Base-by-base conservation (phyloP, 345 rosid species). In the Eutrema heterophyllum region DNA sequence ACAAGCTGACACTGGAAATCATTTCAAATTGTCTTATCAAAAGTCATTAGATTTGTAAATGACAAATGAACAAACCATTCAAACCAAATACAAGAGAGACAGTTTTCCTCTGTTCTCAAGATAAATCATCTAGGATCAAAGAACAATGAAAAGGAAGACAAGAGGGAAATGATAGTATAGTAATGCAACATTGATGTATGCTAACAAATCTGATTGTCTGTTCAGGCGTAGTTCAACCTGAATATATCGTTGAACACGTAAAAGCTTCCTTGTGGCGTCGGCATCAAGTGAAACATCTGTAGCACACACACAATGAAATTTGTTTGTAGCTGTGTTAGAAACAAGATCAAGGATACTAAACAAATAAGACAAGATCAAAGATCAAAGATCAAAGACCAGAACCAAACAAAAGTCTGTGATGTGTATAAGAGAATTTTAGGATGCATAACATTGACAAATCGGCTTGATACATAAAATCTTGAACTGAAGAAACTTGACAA, bases 241-340 rank as follows among this genome's bases (percentile, higher is more conserved):
- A 92, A 95, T 71, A 92, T 92, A 81, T 92, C 99, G 26, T 92
- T 95, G 64, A 78, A 80, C 79, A 95, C 99, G 54, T 87, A 91
- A 72, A 83, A 92, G 89, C 92, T 88, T 81, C 99, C 97, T 77
- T 87, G 96, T 33, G 95, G 86, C 15, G 96, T 87, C 16, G 99
- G 97, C 92, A 95, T 95, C 93, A 95, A 85, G 75, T 95, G 99
- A 80, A 95, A 95, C 99, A 95, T 86, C 97, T 95, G 87, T 0
- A 68, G 60, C 68, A 51, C 83, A 48, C 72, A 73, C 52, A 82
- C n/a, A 4, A 12, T 1, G 5, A 4, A 21, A 21, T 21, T 21
- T 21, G 5, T 24, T 10, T 9, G 16, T 60, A 70, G 9, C 5
- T 9, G 48, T 10, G 39, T 77, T 36, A 49, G 72, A 57, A 38